Evolutionary conservation across 257 asterid genomes (phyloP), one percentile per base, ranked within the genome.

Genomic region (Penstemon newberryi): DNA sequence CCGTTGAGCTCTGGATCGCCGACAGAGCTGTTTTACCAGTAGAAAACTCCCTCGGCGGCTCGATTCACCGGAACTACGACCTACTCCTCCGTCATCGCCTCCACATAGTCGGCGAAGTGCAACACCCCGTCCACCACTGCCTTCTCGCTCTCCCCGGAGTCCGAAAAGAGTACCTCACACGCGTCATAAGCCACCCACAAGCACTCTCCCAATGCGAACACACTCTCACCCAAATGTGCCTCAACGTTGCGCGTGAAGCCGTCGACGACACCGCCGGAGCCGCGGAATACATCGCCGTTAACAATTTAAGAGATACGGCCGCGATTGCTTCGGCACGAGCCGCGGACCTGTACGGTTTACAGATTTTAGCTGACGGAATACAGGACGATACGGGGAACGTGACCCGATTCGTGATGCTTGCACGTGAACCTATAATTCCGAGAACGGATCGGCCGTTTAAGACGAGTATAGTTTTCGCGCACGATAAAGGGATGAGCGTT

Each of bases 41-140:
- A 3, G 98, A 92, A 64, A 92, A 92, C 75, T 92, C 98, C 7
- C 79, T 92, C 1, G 98, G 98, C 58, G 96, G 96, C 25, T 89
- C 96, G 0, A 92, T 92, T 56, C 98, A 92, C 82, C 87, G 96
- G 1, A 92, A 92, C 65, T 92, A 92, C 76, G 98, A 92, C 74
- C 96, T 92, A 70, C 96, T 92, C 75, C 92, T 92, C 74, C 96
- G 96, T 44, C 96, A 92, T 84, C 95, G 89, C 60, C 96, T 92
- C 83, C 98, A 92, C 84, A 92, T 92, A 53, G 96, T 89, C 45
- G 96, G 98, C 0, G 98, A 92, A 50, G 96, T 92, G 18, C 98
- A 92, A 55, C 89, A 87, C 42, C 92, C 95, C 33, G 90, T 89
- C 46, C 96, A 92, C 78, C 98, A 92, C 82, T 89, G 98, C 84